phyloP scores from a whole-genome alignment of 345 rosid genomes.

The Populus tremula region DNA sequence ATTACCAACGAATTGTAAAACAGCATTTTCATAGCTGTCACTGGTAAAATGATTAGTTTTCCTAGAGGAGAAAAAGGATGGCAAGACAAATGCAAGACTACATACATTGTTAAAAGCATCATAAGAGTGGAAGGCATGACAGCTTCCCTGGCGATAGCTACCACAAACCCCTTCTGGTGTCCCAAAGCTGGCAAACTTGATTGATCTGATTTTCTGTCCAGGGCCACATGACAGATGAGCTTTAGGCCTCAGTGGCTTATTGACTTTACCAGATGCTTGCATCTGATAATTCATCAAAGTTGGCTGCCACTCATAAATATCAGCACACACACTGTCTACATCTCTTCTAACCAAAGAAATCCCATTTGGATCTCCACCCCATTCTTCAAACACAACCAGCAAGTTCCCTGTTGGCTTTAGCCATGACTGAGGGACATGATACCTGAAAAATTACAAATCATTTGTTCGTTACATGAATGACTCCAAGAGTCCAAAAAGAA shows the following conservation, averaged over 20 bases:
- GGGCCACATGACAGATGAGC: constrained; percentile 75
- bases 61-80: neutral
- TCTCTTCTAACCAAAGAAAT: constrained; percentile 80
- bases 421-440: constrained; percentile 92
- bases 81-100: constrained; percentile 2
- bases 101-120: constrained; percentile 91
- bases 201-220: constrained; percentile 73
- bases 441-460: constrained; percentile 48
- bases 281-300: constrained; percentile 73
- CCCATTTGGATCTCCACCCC: constrained; percentile 95
- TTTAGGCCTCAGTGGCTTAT: constrained; percentile 81
- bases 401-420: constrained; percentile 81
- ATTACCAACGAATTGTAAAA: neutral
- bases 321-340: constrained; percentile 81
- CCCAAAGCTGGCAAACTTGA: constrained; percentile 96
- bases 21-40: neutral
- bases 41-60: neutral
- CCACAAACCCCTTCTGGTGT: constrained; percentile 92
- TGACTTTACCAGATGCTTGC: constrained; percentile 81
- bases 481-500: neutral
- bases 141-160: constrained; percentile 73
- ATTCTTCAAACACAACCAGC: constrained; percentile 94
- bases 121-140: constrained; percentile 88
- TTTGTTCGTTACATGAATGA: constrained; percentile 1
- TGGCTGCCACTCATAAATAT: constrained; percentile 94